phyloP scores from a whole-genome alignment of 2,329 filamentous ascomycete species.

The Chalaropsis ovoidea region DNA sequence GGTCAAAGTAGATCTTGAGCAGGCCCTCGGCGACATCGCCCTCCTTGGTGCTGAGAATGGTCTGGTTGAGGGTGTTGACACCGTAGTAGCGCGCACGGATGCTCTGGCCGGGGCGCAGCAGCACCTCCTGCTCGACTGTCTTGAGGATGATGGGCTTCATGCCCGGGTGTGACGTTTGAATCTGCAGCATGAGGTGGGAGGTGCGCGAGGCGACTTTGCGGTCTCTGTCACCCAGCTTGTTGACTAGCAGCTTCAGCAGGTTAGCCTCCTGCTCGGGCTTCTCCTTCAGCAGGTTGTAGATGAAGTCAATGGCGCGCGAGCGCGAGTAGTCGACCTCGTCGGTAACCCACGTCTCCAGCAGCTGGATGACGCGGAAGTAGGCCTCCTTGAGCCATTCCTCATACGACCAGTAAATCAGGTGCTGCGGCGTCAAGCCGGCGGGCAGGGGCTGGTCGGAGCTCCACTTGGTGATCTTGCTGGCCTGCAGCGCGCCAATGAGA shows the following conservation, averaged over 20 bases:
- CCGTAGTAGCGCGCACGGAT: conserved; percentile 89
- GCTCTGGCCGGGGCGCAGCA: conserved; percentile 80
- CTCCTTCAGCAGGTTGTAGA: conserved; percentile 83
- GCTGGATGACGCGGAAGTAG: conserved; percentile 87
- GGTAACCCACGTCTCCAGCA: conserved; percentile 83
- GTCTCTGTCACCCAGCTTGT: conserved; percentile 91
- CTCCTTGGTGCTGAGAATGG: conserved; percentile 77
- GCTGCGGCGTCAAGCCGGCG: conserved; percentile 58
- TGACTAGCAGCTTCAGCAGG: conserved; percentile 77
- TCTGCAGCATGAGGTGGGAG: conserved; percentile 85
- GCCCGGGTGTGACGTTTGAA: conserved; percentile 76
- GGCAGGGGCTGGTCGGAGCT: conserved; percentile 59
- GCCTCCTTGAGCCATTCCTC: conserved; percentile 92
- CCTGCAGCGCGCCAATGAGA: conserved; percentile 60
- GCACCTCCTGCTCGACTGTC: conserved; percentile 73
- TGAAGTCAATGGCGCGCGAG: conserved; percentile 76
- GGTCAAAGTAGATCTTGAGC: conserved; percentile 80
- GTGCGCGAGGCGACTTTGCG: conserved; percentile 91
- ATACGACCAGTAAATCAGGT: conserved; percentile 80
- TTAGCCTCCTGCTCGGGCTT: conserved; percentile 98
- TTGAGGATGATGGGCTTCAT: conserved; percentile 88
- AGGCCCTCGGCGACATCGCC: conserved; percentile 69
- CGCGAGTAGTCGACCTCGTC: conserved; percentile 94
- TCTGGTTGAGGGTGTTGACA: conserved; percentile 94
- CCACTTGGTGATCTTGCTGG: conserved; percentile 51